Evolutionary conservation across 1,284 basidiomycete genomes (phyloP).

Genomic region (Meira nashicola): DNA sequence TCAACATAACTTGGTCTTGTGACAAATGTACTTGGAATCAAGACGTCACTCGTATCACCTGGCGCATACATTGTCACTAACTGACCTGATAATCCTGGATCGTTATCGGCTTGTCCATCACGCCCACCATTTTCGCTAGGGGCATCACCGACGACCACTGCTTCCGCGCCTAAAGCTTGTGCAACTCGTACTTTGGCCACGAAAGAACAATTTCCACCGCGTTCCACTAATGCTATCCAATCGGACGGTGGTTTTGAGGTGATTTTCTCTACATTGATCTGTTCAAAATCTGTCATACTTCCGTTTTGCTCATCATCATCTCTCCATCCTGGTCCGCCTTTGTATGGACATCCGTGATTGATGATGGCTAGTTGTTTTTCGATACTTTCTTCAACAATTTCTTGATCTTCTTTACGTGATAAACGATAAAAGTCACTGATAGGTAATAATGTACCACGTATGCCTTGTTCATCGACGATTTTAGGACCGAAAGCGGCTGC

Average conservation of each 20-base stretch:
- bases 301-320: conserved; percentile 25
- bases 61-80: conserved; percentile 49
- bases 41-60: conserved; percentile 44
- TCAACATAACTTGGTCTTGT: conserved; percentile 48
- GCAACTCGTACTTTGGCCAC: conserved; percentile 46
- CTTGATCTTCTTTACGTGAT: conserved; percentile 16
- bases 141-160: conserved; percentile 48
- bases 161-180: conserved; percentile 46
- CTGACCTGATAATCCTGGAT: conserved; percentile 32
- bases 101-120: conserved; percentile 34
- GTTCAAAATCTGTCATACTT: neutral
- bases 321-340: conserved; percentile 32
- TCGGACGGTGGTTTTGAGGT: conserved; percentile 29
- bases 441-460: conserved; percentile 35
- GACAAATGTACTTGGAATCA: conserved; percentile 49
- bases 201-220: conserved; percentile 45
- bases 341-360: conserved; percentile 34
- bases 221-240: conserved; percentile 50
- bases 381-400: neutral
- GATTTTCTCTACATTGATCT: neutral
- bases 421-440: conserved; percentile 38
- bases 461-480: conserved; percentile 32
- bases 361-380: neutral
- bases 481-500: conserved; percentile 48
- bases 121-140: conserved; percentile 8